Percentiles rank a stretch among this genome's conserved stretches.
Evolutionary conservation across 768 basidiomycete species (phyloP).

Genomic region (Suillus weaverae): DNA sequence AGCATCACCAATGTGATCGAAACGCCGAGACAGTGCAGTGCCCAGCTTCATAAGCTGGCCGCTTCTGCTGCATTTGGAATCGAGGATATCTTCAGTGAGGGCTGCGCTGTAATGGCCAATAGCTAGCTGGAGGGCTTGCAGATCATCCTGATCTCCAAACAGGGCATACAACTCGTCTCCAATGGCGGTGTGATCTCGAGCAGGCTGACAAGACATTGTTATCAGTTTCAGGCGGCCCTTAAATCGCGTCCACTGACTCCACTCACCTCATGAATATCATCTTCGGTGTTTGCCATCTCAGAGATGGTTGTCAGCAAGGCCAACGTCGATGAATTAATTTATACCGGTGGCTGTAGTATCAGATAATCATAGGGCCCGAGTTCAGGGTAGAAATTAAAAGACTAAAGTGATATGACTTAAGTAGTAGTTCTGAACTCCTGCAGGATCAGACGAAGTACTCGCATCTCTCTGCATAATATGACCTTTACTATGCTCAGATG

Average conservation of each 20-base stretch:
- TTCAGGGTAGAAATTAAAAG: too few relatives aligned
- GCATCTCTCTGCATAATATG: neutral
- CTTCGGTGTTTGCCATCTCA: conserved; percentile 11
- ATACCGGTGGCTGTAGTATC: neutral
- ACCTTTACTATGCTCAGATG: neutral
- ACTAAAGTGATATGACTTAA: too few relatives aligned
- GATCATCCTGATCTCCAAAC: conserved; percentile 15
- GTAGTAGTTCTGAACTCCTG: neutral
- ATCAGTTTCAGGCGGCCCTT: neutral
- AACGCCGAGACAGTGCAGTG: conserved; percentile 23
- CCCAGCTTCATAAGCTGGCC: conserved; percentile 22
- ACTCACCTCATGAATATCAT: neutral
- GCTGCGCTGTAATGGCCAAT: conserved; percentile 11
- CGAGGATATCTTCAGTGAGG: conserved; percentile 21
- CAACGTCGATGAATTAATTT: neutral
- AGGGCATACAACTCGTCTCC: conserved; percentile 28
- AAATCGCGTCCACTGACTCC: neutral
- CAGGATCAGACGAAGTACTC: neutral
- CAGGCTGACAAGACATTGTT: neutral
- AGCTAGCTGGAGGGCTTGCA: conserved; percentile 12
- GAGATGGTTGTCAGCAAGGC: neutral
- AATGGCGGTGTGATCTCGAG: conserved; percentile 17
- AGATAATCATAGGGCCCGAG: neutral
- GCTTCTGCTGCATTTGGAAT: conserved; percentile 25
- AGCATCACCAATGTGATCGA: conserved; percentile 14